Conservation (phyloP, 176 grass and related monocot species). For the Musa troglodytarum region DNA sequence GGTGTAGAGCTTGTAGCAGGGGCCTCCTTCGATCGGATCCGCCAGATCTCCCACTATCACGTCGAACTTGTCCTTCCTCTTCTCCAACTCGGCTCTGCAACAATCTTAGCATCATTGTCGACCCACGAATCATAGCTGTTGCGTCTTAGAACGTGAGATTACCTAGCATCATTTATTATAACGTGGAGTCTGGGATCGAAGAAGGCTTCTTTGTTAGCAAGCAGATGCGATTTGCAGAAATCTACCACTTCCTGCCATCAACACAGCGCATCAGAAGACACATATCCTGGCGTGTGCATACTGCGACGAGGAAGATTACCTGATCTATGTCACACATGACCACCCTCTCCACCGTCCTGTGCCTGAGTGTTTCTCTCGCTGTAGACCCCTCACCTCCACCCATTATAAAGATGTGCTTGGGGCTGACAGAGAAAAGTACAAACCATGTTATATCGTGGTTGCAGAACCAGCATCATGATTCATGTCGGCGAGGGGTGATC, state of each 20-base stretch:
- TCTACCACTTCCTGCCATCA: conserved; percentile 20
- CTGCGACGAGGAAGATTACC: not conserved
- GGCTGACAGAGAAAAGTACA: conserved; percentile 21
- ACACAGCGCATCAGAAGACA: not conserved
- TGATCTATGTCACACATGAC: conserved; percentile 74
- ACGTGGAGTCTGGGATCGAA: conserved; percentile 25
- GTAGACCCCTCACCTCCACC: conserved; percentile 67
- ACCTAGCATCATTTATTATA: conserved; percentile 23
- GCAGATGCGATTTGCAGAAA: conserved; percentile 23
- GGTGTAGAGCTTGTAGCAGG: conserved; percentile 24
- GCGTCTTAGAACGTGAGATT: not conserved
- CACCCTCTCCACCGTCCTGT: conserved; percentile 30
- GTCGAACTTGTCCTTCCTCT: conserved; percentile 16
- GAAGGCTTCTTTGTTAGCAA: conserved; percentile 23
- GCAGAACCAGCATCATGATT: not conserved
- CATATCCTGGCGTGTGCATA: no score
- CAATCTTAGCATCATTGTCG: not conserved
- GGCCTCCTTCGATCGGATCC: conserved; percentile 20
- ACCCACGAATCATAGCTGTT: no score
- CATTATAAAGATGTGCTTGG: conserved; percentile 57
- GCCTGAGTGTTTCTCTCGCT: conserved; percentile 51
- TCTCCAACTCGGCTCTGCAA: conserved; percentile 16
- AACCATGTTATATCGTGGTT: not conserved
- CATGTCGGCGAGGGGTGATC: not conserved
- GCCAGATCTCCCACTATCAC: conserved; percentile 21